Evolutionary conservation across 345 rosid species (phyloP).

Genomic region (Eucalyptus polybractea): DNA sequence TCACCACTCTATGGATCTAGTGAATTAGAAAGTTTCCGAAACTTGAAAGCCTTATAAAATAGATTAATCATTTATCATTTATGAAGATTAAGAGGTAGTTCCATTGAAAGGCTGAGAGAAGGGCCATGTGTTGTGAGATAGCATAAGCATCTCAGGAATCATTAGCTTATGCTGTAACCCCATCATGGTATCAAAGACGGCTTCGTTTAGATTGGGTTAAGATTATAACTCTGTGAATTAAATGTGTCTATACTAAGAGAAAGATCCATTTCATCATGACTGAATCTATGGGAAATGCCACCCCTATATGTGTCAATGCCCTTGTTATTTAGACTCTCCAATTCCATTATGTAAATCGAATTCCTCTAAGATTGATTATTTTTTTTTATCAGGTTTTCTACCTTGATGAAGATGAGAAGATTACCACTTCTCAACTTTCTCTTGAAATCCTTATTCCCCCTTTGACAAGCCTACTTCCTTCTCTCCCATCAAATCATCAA

Average conservation of each 20-base stretch:
- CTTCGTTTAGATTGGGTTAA: not conserved
- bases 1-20: no score
- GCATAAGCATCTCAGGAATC: not conserved
- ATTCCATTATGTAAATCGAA: not conserved
- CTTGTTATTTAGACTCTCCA: not conserved
- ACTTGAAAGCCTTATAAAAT: no score
- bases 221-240: not conserved
- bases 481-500: no score
- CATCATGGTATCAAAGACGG: not conserved
- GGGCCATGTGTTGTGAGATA: not conserved
- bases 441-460: no score
- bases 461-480: no score
- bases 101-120: no score
- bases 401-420: no score
- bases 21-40: no score
- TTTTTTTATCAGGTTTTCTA: no score
- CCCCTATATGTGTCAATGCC: not conserved
- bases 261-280: not conserved
- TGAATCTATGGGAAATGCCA: not conserved
- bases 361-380: not conserved
- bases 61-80: no score
- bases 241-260: not conserved
- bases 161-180: not conserved
- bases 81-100: no score
- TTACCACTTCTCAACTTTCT: no score